phyloP scores from a whole-genome alignment of 306 rosid species.

The Trifolium fragiferum region DNA sequence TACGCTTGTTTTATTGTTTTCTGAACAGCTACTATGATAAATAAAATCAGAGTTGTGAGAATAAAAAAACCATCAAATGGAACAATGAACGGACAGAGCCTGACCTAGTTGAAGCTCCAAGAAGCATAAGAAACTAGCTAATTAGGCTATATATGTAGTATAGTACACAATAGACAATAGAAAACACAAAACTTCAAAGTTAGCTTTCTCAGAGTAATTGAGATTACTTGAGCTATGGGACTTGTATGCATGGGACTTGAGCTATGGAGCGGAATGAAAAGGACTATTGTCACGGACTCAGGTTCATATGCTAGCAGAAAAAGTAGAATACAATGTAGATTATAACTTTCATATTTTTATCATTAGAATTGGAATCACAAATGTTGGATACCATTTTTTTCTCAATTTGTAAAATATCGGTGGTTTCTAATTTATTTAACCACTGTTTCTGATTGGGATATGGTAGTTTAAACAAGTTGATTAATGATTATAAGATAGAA shows the following conservation, averaged over 20 bases:
- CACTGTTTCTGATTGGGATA: neutral
- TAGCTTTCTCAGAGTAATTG: slow-evolving; percentile 38
- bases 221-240: slow-evolving; percentile 39
- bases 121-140: slow-evolving; percentile 26
- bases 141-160: neutral
- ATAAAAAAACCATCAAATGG: slow-evolving; percentile 48
- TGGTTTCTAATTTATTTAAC: slow-evolving; percentile 30
- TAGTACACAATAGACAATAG: neutral
- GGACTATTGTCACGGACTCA: slow-evolving; percentile 15
- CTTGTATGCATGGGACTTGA: slow-evolving; percentile 43
- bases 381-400: neutral
- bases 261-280: slow-evolving; percentile 48
- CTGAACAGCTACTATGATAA: slow-evolving; percentile 12
- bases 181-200: slow-evolving; percentile 39
- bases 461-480: slow-evolving; percentile 30
- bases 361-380: slow-evolving; percentile 2
- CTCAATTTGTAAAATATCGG: slow-evolving; percentile 1
- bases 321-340: neutral
- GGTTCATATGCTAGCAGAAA: neutral
- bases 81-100: slow-evolving; percentile 52
- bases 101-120: slow-evolving; percentile 77
- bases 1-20: slow-evolving; percentile 60
- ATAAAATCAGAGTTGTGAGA: slow-evolving; percentile 26
- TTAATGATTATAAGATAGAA: slow-evolving; percentile 18
- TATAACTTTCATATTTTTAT: neutral